Conservation (phyloP, 768 basidiomycete species). For the Amanita thiersii region DNA sequence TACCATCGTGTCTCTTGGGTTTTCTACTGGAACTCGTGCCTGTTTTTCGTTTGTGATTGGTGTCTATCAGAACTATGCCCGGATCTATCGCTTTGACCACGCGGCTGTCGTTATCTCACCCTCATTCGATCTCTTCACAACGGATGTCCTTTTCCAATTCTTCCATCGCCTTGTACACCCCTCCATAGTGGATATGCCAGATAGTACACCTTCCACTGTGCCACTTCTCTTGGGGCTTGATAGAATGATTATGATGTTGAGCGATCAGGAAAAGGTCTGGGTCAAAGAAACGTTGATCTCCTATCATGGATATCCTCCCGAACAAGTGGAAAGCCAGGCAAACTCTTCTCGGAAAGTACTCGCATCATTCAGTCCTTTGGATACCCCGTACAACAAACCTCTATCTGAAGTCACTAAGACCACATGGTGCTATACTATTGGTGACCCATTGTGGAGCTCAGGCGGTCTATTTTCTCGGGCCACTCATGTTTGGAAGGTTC, state of each 20-base stretch:
- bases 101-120: background rate
- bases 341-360: background rate
- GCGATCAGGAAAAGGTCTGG: background rate
- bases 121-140: background rate
- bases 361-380: background rate
- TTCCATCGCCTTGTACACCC: background rate
- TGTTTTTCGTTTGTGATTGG: conserved; percentile 1
- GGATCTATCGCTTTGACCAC: conserved; percentile 5
- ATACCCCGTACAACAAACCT: background rate
- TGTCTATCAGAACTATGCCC: background rate
- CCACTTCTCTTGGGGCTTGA: background rate
- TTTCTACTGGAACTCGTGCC: background rate
- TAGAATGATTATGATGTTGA: background rate
- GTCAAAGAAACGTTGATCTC: background rate
- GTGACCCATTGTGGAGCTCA: background rate
- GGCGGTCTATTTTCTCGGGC: conserved; percentile 1
- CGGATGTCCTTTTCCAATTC: background rate
- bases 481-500: background rate
- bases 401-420: no score
- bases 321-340: background rate
- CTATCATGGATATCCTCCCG: background rate
- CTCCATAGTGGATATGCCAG: background rate
- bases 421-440: conserved; percentile 1
- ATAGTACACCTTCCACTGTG: background rate
- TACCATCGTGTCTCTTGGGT: no score